A percentile compares a stretch with the other conserved stretches of the same genome.
Conservation (phyloP, 345 rosid species). For the Brassica nigra region DNA sequence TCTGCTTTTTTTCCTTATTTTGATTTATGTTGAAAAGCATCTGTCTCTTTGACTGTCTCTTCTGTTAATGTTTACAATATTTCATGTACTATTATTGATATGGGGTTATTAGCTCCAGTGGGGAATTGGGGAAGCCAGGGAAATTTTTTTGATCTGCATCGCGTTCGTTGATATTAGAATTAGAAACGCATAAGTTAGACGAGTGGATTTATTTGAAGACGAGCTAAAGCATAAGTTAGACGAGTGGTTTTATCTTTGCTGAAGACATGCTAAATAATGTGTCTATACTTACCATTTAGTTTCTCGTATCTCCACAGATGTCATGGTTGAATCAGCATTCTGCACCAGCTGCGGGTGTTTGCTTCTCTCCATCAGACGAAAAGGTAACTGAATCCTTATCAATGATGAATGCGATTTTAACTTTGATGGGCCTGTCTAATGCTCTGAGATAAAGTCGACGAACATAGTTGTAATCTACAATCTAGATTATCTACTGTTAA, state of each 20-base stretch:
- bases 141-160: neutral
- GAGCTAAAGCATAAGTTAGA: neutral
- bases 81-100: neutral
- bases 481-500: slow-evolving; percentile 29
- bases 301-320: slow-evolving; percentile 50
- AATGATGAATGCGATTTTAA: slow-evolving; percentile 4
- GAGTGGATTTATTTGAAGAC: neutral
- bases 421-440: slow-evolving; percentile 8
- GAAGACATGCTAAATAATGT: slow-evolving; percentile 7
- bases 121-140: slow-evolving; percentile 5
- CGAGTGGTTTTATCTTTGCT: neutral
- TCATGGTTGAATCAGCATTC: slow-evolving; percentile 97
- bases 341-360: slow-evolving; percentile 92
- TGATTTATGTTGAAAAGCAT: neutral
- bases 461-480: neutral
- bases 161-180: neutral
- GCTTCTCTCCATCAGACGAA: slow-evolving; percentile 95
- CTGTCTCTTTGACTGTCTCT: neutral
- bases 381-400: slow-evolving; percentile 57
- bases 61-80: slow-evolving; percentile 2
- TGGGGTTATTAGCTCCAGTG: slow-evolving; percentile 10
- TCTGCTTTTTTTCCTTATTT: slow-evolving; percentile 30
- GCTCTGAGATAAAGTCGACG: slow-evolving; percentile 10
- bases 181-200: neutral
- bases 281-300: slow-evolving; percentile 23